phyloP scores from a whole-genome alignment of 2,329 filamentous ascomycete species.

The Thelonectria discophora region DNA sequence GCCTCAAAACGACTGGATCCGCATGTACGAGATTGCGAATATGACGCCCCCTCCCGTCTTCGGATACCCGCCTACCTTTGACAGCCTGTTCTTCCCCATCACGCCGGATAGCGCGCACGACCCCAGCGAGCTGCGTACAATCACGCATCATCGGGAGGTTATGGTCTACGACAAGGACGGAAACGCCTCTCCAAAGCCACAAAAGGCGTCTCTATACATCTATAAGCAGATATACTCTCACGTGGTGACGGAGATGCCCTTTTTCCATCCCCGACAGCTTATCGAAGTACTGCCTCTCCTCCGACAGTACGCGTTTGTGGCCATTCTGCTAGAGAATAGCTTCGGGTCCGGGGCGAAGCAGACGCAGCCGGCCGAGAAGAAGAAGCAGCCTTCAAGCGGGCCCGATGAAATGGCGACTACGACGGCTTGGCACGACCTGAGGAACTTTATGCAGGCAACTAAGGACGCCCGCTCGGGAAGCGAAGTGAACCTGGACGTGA shows the following conservation, averaged over 20 bases:
- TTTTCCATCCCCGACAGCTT: conserved; percentile 81
- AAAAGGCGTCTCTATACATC: conserved; percentile 71
- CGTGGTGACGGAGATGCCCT: conserved; percentile 73
- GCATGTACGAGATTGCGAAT: conserved; percentile 68
- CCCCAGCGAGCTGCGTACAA: conserved; percentile 65
- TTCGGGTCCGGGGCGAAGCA: conserved; percentile 56
- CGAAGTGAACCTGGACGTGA: conserved; percentile 58
- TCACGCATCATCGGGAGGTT: conserved; percentile 60
- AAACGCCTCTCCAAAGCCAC: conserved; percentile 47
- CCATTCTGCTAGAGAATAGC: conserved; percentile 68
- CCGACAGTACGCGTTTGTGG: conserved; percentile 78
- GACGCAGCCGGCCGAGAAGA: conserved; percentile 19
- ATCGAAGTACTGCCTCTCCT: conserved; percentile 77
- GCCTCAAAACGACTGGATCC: conserved; percentile 69
- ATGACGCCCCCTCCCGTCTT: conserved; percentile 51
- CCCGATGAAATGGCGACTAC: conserved; percentile 32
- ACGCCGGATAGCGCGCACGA: conserved; percentile 59
- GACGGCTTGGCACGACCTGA: conserved; percentile 47
- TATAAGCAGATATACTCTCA: conserved; percentile 78
- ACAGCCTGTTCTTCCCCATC: conserved; percentile 66
- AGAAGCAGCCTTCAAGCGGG: conserved; percentile 11
- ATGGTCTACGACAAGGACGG: conserved; percentile 50
- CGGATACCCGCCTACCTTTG: conserved; percentile 59
- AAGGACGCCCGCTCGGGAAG: conserved; percentile 21
- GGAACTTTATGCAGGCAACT: conserved; percentile 44